A percentile compares a stretch with the other conserved stretches of the same genome.
Evolutionary conservation across 805 yeast genomes (phyloP).

Genomic region (Vanderwaltozyma verrucispora): DNA sequence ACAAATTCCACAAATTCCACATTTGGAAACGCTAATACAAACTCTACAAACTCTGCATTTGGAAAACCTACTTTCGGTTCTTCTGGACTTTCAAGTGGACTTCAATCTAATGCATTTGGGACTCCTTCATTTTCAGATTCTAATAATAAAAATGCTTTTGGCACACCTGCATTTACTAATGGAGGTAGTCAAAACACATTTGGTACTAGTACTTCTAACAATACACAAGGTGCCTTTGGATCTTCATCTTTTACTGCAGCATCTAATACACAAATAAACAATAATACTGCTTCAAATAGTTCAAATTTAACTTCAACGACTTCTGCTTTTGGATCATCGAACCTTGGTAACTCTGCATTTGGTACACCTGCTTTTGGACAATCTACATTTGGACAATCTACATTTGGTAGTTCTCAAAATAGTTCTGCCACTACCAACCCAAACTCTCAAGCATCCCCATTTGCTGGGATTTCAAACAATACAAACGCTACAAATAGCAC

Average conservation of each 20-base stretch:
- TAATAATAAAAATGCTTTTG: conserved; percentile 8
- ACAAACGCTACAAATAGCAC: not conserved
- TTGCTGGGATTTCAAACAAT: not conserved
- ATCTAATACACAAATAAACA: not conserved
- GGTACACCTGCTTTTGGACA: conserved; percentile 5
- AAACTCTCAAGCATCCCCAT: not conserved
- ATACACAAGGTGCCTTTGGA: conserved; percentile 11
- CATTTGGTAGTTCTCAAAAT: conserved; percentile 6
- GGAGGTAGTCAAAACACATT: conserved; percentile 1
- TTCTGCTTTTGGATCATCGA: conserved; percentile 4
- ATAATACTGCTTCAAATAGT: not conserved
- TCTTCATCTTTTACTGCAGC: conserved; percentile 4
- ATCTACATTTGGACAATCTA: conserved; percentile 3
- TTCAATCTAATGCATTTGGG: conserved; percentile 8
- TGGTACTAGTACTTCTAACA: conserved; percentile 5
- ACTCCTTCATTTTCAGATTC: conserved; percentile 11
- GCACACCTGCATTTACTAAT: conserved; percentile 12
- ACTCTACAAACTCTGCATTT: conserved; percentile 6
- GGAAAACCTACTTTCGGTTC: conserved; percentile 21
- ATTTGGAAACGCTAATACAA: too few relatives aligned
- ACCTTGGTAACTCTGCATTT: conserved; percentile 4
- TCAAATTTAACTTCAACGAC: not conserved
- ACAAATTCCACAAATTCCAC: too few relatives aligned
- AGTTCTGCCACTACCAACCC: not conserved
- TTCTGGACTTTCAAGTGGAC: conserved; percentile 1